Conservation (phyloP, 331 rosid genomes). For the Phaseolus coccineus region DNA sequence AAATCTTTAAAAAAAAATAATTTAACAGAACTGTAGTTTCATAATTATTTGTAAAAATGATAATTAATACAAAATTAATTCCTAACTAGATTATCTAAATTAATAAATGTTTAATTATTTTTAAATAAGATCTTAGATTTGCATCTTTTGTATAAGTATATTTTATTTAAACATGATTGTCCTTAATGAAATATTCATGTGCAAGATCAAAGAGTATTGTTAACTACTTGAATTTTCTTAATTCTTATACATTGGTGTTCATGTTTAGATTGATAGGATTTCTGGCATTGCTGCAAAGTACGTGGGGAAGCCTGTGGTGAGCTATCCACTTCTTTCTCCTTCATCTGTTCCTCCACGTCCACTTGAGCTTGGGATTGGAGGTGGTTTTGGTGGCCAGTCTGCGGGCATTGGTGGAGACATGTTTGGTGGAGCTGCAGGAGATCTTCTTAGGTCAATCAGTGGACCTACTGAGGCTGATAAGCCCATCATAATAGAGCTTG, state of each 20-base stretch:
- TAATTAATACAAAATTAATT: neutral
- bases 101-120: neutral
- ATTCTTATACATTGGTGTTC: neutral
- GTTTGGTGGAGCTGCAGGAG: constrained; percentile 74
- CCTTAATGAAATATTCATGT: too few species aligned
- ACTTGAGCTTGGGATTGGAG: constrained; percentile 71
- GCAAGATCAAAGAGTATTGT: too few species aligned
- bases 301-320: constrained; percentile 87
- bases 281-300: constrained; percentile 95
- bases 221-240: neutral
- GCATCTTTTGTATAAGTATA: neutral
- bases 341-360: constrained; percentile 70
- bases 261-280: constrained; percentile 79
- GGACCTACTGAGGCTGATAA: constrained; percentile 84
- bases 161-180: too few species aligned
- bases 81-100: neutral
- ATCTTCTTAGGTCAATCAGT: constrained; percentile 72
- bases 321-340: constrained; percentile 78
- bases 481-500: constrained; percentile 88
- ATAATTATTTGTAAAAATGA: neutral
- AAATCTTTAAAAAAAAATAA: neutral
- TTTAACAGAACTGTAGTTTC: neutral
- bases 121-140: neutral
- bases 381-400: constrained; percentile 62
- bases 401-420: constrained; percentile 65